Evolutionary conservation across 768 basidiomycete species (phyloP).

Genomic region (Podaxis sp.): DNA sequence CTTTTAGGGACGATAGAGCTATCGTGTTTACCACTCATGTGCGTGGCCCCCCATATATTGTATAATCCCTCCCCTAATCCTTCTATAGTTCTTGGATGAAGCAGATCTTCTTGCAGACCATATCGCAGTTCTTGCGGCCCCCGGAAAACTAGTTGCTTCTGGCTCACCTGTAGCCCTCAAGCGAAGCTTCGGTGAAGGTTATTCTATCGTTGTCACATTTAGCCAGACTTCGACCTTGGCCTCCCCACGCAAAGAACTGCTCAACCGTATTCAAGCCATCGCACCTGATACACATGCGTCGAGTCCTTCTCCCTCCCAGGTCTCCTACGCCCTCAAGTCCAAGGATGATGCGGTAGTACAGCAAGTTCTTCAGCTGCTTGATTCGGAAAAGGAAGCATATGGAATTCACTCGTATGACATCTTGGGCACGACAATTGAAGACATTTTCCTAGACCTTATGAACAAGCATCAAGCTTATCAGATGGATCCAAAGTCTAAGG

Average conservation of each 20-base stretch:
- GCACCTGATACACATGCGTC: conserved; percentile 47
- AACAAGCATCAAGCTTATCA: conserved; percentile 32
- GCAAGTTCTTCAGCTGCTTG: conserved; percentile 54
- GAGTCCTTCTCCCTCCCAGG: conserved; percentile 40
- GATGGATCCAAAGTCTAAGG: conserved; percentile 20
- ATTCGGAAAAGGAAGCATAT: conserved; percentile 38
- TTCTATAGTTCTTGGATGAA: conserved; percentile 67
- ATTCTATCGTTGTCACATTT: conserved; percentile 60
- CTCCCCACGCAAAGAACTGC: conserved; percentile 30
- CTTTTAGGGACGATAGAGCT: conserved; percentile 62
- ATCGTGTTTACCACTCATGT: conserved; percentile 83
- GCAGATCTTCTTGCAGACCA: conserved; percentile 77
- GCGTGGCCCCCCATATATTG: conserved; percentile 22
- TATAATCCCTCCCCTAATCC: neutral
- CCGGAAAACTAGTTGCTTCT: conserved; percentile 72
- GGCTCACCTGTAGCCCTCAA: conserved; percentile 78
- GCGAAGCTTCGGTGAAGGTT: conserved; percentile 68
- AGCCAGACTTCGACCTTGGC: conserved; percentile 28
- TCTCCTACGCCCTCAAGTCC: conserved; percentile 58
- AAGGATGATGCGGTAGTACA: conserved; percentile 57
- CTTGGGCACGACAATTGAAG: conserved; percentile 74
- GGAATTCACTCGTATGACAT: conserved; percentile 60
- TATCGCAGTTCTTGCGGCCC: conserved; percentile 73
- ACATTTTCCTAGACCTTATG: conserved; percentile 80
- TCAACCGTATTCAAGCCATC: conserved; percentile 41